These are phyloP conservation scores for Tricholoma flavovirens DNA, from an alignment of 768 basidiomycete species.

Conservation along the genomic window DNA sequence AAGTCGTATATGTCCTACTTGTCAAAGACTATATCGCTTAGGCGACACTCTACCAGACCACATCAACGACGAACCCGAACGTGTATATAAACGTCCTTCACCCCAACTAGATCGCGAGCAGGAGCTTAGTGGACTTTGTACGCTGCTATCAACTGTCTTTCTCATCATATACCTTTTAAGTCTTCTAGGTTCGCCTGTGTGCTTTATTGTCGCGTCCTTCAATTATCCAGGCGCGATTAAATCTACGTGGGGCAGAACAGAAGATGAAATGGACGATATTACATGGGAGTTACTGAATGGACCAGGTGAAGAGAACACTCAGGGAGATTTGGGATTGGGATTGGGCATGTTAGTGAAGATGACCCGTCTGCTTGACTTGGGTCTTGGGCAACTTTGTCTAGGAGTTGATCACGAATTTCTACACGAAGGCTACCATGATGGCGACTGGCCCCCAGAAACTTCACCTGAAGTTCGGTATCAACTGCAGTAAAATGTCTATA, in stretches of 20 bases:
- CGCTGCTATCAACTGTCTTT: slow-evolving; percentile 18
- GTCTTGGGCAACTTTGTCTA: slow-evolving; percentile 60
- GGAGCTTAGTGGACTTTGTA: slow-evolving; percentile 72
- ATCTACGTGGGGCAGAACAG: slow-evolving; percentile 62
- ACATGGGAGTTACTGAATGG: slow-evolving; percentile 60
- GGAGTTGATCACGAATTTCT: slow-evolving; percentile 19
- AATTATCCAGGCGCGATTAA: slow-evolving; percentile 59
- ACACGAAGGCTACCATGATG: background rate
- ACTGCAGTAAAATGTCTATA: background rate
- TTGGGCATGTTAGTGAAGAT: slow-evolving; percentile 68
- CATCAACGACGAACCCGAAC: slow-evolving; percentile 21
- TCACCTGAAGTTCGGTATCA: background rate
- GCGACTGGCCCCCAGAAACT: background rate
- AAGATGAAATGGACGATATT: slow-evolving; percentile 60
- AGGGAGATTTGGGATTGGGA: slow-evolving; percentile 27
- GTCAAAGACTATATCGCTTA: slow-evolving; percentile 63
- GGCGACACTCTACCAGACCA: slow-evolving; percentile 60
- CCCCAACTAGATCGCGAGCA: slow-evolving; percentile 54
- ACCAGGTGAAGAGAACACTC: slow-evolving; percentile 30
- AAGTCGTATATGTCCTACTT: slow-evolving; percentile 73
- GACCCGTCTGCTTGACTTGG: slow-evolving; percentile 70
- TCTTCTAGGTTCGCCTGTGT: slow-evolving; percentile 63
- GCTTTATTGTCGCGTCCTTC: slow-evolving; percentile 69
- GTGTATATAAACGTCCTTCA: slow-evolving; percentile 18
- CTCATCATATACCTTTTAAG: background rate